A percentile compares a stretch with the other conserved stretches of the same genome.
Evolutionary conservation across 805 yeast species (phyloP).

Genomic region (Myxozyma vanderwaltii): DNA sequence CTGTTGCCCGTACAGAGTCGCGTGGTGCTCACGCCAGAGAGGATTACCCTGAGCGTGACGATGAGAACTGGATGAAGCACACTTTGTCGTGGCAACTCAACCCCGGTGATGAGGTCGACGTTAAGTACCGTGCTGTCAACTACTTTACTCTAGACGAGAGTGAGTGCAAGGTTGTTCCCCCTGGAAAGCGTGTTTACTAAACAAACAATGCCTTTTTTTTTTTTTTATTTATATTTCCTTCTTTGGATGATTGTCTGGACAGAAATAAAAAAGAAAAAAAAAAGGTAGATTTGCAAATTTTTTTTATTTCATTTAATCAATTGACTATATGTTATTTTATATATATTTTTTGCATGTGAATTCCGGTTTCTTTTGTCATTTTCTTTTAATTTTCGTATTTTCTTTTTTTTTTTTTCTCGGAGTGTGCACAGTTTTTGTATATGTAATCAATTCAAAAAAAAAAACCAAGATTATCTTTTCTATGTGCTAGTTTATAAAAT

Average conservation of each 20-base stretch:
- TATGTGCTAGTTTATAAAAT: neutral
- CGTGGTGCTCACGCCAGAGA: slow-evolving; percentile 99
- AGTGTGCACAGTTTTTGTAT: neutral
- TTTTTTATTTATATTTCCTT: too few relatives aligned
- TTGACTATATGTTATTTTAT: neutral
- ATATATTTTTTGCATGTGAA: slow-evolving; percentile 4
- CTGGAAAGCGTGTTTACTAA: slow-evolving; percentile 92
- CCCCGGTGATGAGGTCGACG: slow-evolving; percentile 67
- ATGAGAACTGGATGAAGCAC: slow-evolving; percentile 97
- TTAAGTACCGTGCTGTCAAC: slow-evolving; percentile 86
- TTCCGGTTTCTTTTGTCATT: neutral
- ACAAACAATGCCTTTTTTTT: too few relatives aligned
- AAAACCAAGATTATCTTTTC: neutral
- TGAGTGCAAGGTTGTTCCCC: slow-evolving; percentile 96
- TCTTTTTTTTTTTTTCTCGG: neutral
- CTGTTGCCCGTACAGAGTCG: slow-evolving; percentile 93
- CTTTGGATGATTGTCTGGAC: neutral
- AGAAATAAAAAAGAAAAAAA: neutral
- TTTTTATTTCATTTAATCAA: neutral
- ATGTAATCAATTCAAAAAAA: neutral
- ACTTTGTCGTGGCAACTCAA: slow-evolving; percentile 85
- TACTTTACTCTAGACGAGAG: slow-evolving; percentile 80
- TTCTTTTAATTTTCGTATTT: neutral
- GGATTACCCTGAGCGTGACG: slow-evolving; percentile 95
- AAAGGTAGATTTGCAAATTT: neutral